Evolutionary conservation across 495 filamentous ascomycete species (phyloP), one percentile per base, ranked within the genome.

Genomic region (Neurospora tetraspora): DNA sequence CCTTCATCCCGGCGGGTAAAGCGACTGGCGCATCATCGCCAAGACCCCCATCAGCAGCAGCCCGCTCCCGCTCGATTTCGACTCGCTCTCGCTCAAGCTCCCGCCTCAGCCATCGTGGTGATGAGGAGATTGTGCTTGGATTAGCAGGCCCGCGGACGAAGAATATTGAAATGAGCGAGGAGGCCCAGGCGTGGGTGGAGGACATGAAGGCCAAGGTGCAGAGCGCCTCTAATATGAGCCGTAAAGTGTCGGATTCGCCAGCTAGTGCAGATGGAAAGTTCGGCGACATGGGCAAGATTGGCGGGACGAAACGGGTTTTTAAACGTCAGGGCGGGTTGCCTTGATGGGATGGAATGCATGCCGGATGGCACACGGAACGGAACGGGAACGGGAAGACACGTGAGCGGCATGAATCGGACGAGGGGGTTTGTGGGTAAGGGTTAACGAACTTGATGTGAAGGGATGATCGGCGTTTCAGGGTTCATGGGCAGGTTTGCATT

Each of bases 101-200:
- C 12, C 80, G 82, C 5, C 69, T 83, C 11, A 84, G 85, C 40
- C 53, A 65, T 65, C 88, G 87, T 85, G 80, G 81, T 14, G 88
- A 88, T 73, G 87, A 89, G 27, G 88, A 89, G 70, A 84, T 77
- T 74, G 78, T 83, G 4, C 82, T 91, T 11, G 90, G 90, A 5
- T 83, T 92, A 37, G 89, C 90, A 1, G 90, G 90, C 14, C 90
- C 90, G 7, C 85, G 84, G 70, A 81, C 81, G 18, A 90, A 87
- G 81, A 86, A 85, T 45, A 78, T 85, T 9, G 85, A 86, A 68
- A 88, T 93, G 74, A 87, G 84, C 69, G 86, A 87, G 71, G 88
- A 92, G 79, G 89, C 89, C 74, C 82, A 86, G 69, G 85, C 87
- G 47, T 93, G 91, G 91, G 89, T 93, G 4, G 89, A 93, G 78